These are phyloP conservation scores for Candida ponderosae DNA, from an alignment of 805 yeast species.

Conservation along the genomic window DNA sequence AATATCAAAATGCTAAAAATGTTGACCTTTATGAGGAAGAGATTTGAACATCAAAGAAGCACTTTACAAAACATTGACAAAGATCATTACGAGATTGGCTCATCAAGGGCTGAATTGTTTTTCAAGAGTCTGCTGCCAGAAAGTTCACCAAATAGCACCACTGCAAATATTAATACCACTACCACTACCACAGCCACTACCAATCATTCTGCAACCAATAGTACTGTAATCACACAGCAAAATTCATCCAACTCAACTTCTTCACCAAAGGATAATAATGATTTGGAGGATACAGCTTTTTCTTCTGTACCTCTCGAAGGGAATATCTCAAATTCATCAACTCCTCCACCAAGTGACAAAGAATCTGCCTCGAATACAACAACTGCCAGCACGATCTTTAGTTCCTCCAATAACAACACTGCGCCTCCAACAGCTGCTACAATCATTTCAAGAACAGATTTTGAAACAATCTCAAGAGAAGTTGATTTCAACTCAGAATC, in stretches of 20 bases:
- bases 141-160: neutral
- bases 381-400: too few species aligned
- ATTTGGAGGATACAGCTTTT: too few species aligned
- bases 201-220: too few species aligned
- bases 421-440: neutral
- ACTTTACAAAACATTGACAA: conserved; percentile 18
- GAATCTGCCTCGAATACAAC: too few species aligned
- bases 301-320: too few species aligned
- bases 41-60: conserved; percentile 22
- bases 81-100: conserved; percentile 20
- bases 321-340: conserved; percentile 1
- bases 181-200: too few species aligned
- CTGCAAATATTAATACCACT: neutral
- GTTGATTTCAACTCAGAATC: conserved; percentile 4
- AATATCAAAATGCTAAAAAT: conserved; percentile 19
- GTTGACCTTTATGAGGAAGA: conserved; percentile 24
- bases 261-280: too few species aligned
- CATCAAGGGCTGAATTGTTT: conserved; percentile 21
- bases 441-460: neutral
- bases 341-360: conserved; percentile 2
- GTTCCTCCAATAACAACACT: neutral
- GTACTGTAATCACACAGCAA: too few species aligned
- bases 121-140: conserved; percentile 18
- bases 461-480: neutral
- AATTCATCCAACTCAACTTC: too few species aligned